phyloP scores from a whole-genome alignment of 352 stramenopile species.

The Phytophthora hibernalis region DNA sequence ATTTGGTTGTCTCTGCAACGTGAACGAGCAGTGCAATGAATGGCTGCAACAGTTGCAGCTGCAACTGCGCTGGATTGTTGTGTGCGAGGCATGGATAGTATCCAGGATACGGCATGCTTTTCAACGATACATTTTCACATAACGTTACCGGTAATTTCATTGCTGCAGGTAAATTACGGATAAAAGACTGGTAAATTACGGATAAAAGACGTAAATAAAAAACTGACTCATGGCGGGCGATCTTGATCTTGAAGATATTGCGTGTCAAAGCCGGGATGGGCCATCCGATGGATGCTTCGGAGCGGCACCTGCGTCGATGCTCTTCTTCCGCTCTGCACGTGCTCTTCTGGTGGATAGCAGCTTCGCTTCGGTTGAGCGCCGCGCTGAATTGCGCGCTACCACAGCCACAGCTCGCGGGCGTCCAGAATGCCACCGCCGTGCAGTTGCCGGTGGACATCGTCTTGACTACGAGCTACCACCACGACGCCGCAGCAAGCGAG shows the following conservation, averaged over 20 bases:
- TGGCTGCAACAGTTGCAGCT: too few relatives aligned
- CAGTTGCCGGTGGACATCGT: constrained; percentile 29
- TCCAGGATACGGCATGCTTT: neutral
- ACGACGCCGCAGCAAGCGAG: neutral
- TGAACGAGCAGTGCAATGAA: too few relatives aligned
- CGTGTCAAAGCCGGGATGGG: neutral
- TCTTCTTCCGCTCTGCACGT: neutral
- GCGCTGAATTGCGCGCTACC: constrained; percentile 41
- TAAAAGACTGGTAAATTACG: too few relatives aligned
- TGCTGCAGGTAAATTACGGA: too few relatives aligned
- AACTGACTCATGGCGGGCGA: too few relatives aligned
- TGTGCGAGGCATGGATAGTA: constrained; percentile 4
- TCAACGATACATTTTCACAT: too few relatives aligned
- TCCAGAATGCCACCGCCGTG: constrained; percentile 38
- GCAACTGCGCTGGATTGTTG: constrained; percentile 2
- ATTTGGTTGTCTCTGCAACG: neutral
- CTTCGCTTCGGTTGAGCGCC: neutral
- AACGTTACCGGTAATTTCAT: too few relatives aligned
- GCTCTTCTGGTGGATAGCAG: constrained; percentile 2
- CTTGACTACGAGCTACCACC: constrained; percentile 18
- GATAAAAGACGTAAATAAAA: too few relatives aligned
- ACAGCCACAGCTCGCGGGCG: constrained; percentile 31
- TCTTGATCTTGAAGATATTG: neutral
- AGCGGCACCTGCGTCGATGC: neutral
- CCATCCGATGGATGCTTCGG: constrained; percentile 13